Percentiles rank a stretch among this genome's conserved stretches.
Conservation (phyloP, 371 early-diverging fungal species). For the Dipsacomyces acuminosporus region DNA sequence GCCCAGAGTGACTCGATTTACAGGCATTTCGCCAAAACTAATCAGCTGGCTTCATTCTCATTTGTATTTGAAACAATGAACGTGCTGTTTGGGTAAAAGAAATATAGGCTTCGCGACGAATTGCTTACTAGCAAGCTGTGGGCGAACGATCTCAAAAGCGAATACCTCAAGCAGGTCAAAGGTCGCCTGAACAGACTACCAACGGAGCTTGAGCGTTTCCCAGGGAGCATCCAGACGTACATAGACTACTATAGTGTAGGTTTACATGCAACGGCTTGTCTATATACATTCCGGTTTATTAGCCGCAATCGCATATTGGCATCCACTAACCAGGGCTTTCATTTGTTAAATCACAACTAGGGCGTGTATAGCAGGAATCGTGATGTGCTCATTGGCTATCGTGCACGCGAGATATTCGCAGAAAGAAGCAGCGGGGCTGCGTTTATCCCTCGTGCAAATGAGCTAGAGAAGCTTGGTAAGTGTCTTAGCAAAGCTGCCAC, state of each 20-base stretch:
- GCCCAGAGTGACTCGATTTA: too few species aligned
- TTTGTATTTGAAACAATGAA: too few species aligned
- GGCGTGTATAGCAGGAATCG: slow-evolving; percentile 26
- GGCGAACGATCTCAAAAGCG: slow-evolving; percentile 37
- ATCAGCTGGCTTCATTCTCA: too few species aligned
- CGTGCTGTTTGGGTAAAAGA: too few species aligned
- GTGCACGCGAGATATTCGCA: slow-evolving; percentile 32
- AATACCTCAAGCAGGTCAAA: slow-evolving; percentile 25
- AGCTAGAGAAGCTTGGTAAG: slow-evolving; percentile 36
- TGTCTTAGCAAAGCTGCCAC: neutral
- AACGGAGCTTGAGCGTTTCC: slow-evolving; percentile 31
- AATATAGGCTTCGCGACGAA: slow-evolving; percentile 36
- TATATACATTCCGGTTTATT: too few species aligned
- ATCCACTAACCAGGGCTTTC: too few species aligned
- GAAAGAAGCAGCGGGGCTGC: slow-evolving; percentile 33
- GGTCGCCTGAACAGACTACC: slow-evolving; percentile 26
- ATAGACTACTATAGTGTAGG: slow-evolving; percentile 29
- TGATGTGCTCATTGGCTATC: slow-evolving; percentile 24
- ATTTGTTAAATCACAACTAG: too few species aligned
- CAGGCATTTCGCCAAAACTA: too few species aligned
- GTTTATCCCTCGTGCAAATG: slow-evolving; percentile 33
- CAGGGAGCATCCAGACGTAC: slow-evolving; percentile 23
- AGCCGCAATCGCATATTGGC: too few species aligned
- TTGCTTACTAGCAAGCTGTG: slow-evolving; percentile 35
- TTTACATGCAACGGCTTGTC: too few species aligned